Base-by-base conservation (phyloP, 306 rosid species). In the Cucumis hystrix region DNA sequence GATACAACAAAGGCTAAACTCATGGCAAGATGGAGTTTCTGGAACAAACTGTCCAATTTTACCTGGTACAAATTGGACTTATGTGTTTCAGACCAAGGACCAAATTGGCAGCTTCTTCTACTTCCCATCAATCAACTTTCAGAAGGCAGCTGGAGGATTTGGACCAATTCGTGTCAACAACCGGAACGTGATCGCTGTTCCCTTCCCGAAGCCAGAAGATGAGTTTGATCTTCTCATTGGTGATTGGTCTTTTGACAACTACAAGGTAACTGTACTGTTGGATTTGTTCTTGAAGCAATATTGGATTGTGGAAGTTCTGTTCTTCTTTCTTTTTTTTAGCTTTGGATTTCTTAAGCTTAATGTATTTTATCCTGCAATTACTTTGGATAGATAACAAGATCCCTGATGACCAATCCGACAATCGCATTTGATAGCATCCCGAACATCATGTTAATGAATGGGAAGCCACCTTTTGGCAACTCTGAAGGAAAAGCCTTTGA, bases 21-120 rank as follows among this genome's bases (percentile, higher is more conserved):
- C 98, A 79, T 92, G 97, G 99, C 91, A 95, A 88, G 97, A 95
- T 87, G 97, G 99, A 51, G 97, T 95, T 28, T 89, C 97, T 0
- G 97, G 98, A 43, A 91, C 93, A 62, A 91, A 92, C 74, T 92
- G 97, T 77, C 96, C 97, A 11, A 92, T 95, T 56, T 82, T 68
- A 76, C 85, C 97, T 1, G 85, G 86, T 5, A 82, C 58, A 0
- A 92, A 83, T 81, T 95, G 95, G 92, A 95, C 96, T 28, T 89
- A 85, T 62, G 89, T 54, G 78, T 91, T 96, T 81, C 84, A 85
- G 45, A 66, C 83, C 11, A 96, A 92, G 83, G 99, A 92, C 78
- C 99, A 96, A 78, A 92, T 96, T 58, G 97, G 96, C 75, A 88
- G 86, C 30, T 92, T 90, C 90, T 89, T 80, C 84, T 96, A 96